Evolutionary conservation across 2,329 filamentous ascomycete genomes (phyloP), one percentile per base, ranked within the genome.

Genomic region (Aureobasidium uvarum): DNA sequence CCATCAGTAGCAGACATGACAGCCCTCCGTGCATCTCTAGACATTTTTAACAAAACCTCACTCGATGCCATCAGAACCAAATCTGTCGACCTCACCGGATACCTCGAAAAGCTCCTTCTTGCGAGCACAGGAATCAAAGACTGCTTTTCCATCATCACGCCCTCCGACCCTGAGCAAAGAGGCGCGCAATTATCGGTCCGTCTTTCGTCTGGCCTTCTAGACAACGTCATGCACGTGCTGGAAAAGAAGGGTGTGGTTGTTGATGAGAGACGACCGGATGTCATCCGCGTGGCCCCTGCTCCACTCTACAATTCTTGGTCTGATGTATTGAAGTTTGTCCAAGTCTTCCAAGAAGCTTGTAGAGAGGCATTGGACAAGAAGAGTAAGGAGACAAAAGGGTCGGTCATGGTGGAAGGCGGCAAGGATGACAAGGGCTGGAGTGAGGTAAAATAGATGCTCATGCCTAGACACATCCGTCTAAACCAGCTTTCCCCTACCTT

Each of bases 251-350:
- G 89, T 1, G 86, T 95, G 2, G 84, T 96, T 0, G 86, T 90
- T 43, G 92, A 96, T 74, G 90, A 95, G 81, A 82, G 92, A 66
- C 91, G 90, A 75, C 92, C 93, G 1, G 88, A 93, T 73, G 92
- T 96, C 18, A 88, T 96, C 59, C 82, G 92, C 1, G 86, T 96
- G 1, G 91, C 92, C 1, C 92, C 93, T 1, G 89, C 90, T 48
- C 92, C 92, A 10, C 75, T 96, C 69, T 96, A 96, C 77, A 94
- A 94, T 72, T 86, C 84, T 0, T 96, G 90, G 74, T 81, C 82
- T 66, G 92, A 96, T 71, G 87, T 92, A 7, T 86, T 78, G 79
- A 74, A 77, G 18, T 91, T 91, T 72, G 81, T 79, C 60, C 75
- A 77, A 38, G 77, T 85, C 16, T 86, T 87, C 70, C 72, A 78